A percentile compares a stretch with the other conserved stretches of the same genome.
phyloP scores from a whole-genome alignment of 805 yeast genomes.

The Wickerhamia fluorescens region DNA sequence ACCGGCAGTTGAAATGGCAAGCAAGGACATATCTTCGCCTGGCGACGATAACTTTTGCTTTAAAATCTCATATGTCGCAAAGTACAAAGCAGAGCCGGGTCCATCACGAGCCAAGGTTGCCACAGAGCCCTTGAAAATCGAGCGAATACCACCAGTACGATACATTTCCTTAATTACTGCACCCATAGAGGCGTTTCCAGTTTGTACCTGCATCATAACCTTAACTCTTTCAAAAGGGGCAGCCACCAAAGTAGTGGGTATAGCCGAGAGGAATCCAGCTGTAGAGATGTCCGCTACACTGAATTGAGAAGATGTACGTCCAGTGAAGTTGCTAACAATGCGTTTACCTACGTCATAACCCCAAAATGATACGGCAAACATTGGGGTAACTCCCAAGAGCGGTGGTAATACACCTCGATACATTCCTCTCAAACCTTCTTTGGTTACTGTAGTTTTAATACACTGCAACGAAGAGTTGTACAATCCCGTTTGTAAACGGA shows the following conservation, averaged over 20 bases:
- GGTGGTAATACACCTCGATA: conserved; percentile 96
- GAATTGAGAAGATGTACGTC: conserved; percentile 36
- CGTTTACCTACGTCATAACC: conserved; percentile 92
- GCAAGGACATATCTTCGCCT: conserved; percentile 54
- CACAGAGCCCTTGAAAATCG: conserved; percentile 83
- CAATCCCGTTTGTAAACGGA: conserved; percentile 80
- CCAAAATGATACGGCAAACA: conserved; percentile 98
- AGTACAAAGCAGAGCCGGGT: conserved; percentile 93
- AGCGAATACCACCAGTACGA: conserved; percentile 71
- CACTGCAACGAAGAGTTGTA: conserved; percentile 59
- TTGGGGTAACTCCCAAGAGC: conserved; percentile 92
- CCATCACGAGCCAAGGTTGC: conserved; percentile 96
- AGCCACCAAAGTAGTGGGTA: conserved; percentile 93
- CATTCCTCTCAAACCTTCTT: conserved; percentile 72
- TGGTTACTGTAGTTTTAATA: conserved; percentile 59
- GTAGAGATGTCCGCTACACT: conserved; percentile 68
- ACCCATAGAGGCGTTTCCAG: conserved; percentile 41
- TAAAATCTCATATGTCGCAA: conserved; percentile 85
- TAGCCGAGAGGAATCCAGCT: conserved; percentile 91
- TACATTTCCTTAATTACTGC: conserved; percentile 63
- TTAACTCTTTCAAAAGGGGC: conserved; percentile 96
- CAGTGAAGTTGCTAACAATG: conserved; percentile 45
- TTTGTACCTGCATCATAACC: conserved; percentile 82
- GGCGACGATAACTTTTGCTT: conserved; percentile 56
- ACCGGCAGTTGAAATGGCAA: conserved; percentile 82